Evolutionary conservation across 2,329 filamentous ascomycete species (phyloP).

Genomic region (Cytospora chrysosperma): DNA sequence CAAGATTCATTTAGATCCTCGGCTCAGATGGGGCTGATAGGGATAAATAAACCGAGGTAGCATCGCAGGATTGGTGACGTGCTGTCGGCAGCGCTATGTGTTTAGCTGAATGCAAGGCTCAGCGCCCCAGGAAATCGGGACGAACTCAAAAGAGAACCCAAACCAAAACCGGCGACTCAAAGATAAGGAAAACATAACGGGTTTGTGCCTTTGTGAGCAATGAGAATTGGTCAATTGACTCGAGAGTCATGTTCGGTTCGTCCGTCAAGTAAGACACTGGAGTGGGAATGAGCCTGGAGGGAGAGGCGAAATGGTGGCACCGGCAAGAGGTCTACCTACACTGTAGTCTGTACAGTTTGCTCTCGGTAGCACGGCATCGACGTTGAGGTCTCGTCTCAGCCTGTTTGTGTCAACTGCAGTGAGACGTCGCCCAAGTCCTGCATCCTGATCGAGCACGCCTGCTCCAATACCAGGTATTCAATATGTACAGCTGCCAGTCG

Average conservation of each 20-base stretch:
- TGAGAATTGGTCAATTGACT: constrained; percentile 4
- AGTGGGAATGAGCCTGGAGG: too few relatives aligned
- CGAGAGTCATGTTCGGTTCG: neutral
- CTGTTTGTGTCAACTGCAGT: neutral
- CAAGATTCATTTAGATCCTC: neutral
- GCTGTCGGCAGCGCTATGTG: neutral
- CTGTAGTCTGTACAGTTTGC: neutral
- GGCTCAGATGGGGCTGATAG: neutral
- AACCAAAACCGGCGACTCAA: neutral
- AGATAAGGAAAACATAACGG: constrained; percentile 12
- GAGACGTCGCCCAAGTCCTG: too few relatives aligned
- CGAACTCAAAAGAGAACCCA: neutral
- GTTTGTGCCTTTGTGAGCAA: constrained; percentile 9
- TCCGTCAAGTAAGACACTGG: neutral
- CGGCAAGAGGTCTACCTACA: too few relatives aligned
- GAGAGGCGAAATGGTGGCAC: too few relatives aligned
- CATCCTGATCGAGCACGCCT: too few relatives aligned
- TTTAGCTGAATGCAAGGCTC: neutral
- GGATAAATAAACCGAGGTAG: neutral
- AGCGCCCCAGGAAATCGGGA: neutral
- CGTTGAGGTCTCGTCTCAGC: constrained; percentile 8
- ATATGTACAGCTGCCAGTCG: too few relatives aligned
- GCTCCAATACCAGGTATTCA: too few relatives aligned
- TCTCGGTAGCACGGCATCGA: neutral
- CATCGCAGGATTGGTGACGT: neutral